phyloP scores from a whole-genome alignment of 805 yeast genomes.

The Dipodascus geniculatus region DNA sequence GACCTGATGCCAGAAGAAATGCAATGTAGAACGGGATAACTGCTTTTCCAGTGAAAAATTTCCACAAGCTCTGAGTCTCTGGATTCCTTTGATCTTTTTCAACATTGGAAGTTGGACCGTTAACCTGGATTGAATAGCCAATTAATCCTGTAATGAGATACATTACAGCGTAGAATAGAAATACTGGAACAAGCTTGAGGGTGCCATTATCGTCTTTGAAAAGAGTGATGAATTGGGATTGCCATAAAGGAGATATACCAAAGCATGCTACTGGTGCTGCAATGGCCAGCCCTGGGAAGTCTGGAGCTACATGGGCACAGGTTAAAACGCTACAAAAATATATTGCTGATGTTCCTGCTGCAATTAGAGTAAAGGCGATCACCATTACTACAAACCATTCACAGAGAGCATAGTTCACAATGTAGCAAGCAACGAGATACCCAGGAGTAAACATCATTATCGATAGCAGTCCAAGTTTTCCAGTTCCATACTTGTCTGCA shows the following conservation, averaged over 20 bases:
- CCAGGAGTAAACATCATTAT: slow-evolving; percentile 55
- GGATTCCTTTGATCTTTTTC: slow-evolving; percentile 8
- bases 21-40: slow-evolving; percentile 54
- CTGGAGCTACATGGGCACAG: slow-evolving; percentile 75
- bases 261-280: slow-evolving; percentile 82
- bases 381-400: slow-evolving; percentile 15
- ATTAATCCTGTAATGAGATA: slow-evolving; percentile 17
- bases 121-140: slow-evolving; percentile 3
- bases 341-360: slow-evolving; percentile 29
- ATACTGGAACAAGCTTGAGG: slow-evolving; percentile 12
- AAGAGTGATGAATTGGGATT: slow-evolving; percentile 47
- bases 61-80: slow-evolving; percentile 18
- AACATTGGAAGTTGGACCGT: no score
- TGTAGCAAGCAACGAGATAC: slow-evolving; percentile 39
- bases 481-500: slow-evolving; percentile 81
- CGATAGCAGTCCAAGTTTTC: slow-evolving; percentile 50
- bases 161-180: slow-evolving; percentile 14
- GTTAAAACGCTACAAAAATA: slow-evolving; percentile 34
- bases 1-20: slow-evolving; percentile 63
- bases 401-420: slow-evolving; percentile 17
- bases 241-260: slow-evolving; percentile 70
- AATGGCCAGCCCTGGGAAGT: slow-evolving; percentile 65
- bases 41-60: slow-evolving; percentile 39
- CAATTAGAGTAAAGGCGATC: slow-evolving; percentile 23
- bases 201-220: slow-evolving; percentile 18